Conservation (phyloP, 2,329 filamentous ascomycete species). For the Aspergillus aculeatinus region DNA sequence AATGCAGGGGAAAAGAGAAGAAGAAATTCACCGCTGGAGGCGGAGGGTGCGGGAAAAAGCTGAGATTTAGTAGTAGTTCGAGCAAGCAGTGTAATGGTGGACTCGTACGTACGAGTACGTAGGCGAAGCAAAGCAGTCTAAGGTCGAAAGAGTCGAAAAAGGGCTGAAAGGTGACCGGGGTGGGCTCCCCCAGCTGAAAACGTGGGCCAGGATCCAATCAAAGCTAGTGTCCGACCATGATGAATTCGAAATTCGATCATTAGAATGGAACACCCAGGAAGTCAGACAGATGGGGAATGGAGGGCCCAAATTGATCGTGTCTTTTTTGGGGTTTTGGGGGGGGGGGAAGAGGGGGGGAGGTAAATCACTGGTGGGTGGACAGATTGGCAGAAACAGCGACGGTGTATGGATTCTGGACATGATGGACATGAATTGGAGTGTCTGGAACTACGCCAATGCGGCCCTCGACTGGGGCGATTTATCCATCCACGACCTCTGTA, state of each 20-base stretch:
- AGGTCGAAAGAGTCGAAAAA: neutral
- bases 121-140: conserved; percentile 1
- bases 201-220: conserved; percentile 7
- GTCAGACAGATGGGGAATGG: conserved; percentile 1
- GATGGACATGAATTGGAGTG: neutral
- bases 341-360: too few species aligned
- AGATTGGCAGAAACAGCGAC: too few species aligned
- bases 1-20: conserved; percentile 2
- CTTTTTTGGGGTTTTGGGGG: neutral
- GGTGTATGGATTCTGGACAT: neutral
- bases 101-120: neutral
- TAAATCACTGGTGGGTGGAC: too few species aligned
- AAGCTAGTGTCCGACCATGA: neutral
- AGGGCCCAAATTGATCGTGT: conserved; percentile 1
- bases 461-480: conserved; percentile 10
- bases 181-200: conserved; percentile 2
- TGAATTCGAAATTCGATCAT: neutral
- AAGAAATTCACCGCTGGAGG: neutral
- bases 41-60: neutral
- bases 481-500: neutral
- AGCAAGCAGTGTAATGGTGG: neutral
- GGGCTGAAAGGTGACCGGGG: conserved; percentile 5
- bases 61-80: neutral
- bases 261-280: conserved; percentile 2
- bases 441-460: conserved; percentile 10